Evolutionary conservation across 2,329 filamentous ascomycete species (phyloP), one percentile per base, ranked within the genome.

Genomic region (Microcyclospora pomicola): DNA sequence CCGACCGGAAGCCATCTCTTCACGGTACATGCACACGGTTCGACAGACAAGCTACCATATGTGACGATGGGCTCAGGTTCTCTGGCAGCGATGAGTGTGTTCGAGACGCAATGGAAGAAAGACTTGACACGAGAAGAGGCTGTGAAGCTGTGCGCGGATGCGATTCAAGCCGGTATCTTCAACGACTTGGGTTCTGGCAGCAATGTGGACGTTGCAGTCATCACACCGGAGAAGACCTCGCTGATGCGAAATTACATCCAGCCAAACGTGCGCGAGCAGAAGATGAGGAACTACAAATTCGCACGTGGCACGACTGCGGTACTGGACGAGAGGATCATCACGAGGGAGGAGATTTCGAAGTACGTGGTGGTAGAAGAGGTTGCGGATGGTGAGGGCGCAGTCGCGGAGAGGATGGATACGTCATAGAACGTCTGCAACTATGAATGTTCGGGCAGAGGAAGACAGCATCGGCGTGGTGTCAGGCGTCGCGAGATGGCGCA

Each of bases 51-150:
- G 71, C 79, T 98, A 35, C 91, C 91, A 36, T 98, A 98, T 63
- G 92, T 98, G 50, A 98, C 92, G 48, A 98, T 98, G 91, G 91
- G 91, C 38, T 93, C 83, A 15, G 91, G 91, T 47, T 94, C 85
- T 34, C 70, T 98, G 49, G 91, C 91, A 19, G 91, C 91, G 59
- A 98, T 98, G 91, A 84, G 83, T 27, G 82, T 98, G 36, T 98
- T 98, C 58, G 91, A 98, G 71, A 92, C 87, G 35, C 79, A 80
- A 65, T 98, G 92, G 92, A 84, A 87, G 72, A 67, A 76, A 6
- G 66, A 77, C 43, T 62, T 95, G 59, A 80, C 73, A 46, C 71
- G 75, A 51, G 82, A 92, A 29, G 82, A 82, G 35, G 87, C 87
- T n/a, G 69, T 95, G 42, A 77, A 80, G 56, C 69, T 95, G 46